These are phyloP conservation scores for Thinopyrum obtusiflorum DNA, from an alignment of 202 grass and related monocot species.

Conservation along the genomic window DNA sequence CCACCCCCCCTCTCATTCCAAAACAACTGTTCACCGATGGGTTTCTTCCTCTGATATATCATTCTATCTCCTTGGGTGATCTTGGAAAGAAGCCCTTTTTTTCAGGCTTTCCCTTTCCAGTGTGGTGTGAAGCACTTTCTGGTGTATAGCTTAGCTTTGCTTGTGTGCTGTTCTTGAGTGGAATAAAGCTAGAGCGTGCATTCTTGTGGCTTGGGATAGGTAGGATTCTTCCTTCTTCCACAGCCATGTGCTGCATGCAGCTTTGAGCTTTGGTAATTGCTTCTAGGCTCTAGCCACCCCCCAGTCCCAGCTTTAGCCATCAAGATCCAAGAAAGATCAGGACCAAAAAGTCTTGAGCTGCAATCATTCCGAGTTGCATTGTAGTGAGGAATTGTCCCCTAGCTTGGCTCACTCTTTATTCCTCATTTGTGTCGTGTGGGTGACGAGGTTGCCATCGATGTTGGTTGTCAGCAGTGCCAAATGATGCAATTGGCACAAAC, in stretches of 20 bases:
- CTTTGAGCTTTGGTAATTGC: conserved; percentile 35
- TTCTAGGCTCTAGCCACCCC: background rate
- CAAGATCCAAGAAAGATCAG: conserved; percentile 58
- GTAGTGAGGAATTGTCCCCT: conserved; percentile 14
- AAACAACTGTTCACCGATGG: background rate
- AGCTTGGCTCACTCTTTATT: background rate
- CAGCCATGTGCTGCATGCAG: conserved; percentile 22
- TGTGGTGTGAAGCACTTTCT: conserved; percentile 29
- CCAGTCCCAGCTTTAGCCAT: conserved; percentile 24
- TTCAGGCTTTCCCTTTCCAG: conserved; percentile 39
- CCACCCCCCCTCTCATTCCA: background rate
- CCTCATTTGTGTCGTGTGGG: too few relatives aligned
- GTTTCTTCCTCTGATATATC: background rate
- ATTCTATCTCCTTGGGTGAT: conserved; percentile 23
- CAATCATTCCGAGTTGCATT: conserved; percentile 47
- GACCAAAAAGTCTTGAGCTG: conserved; percentile 23
- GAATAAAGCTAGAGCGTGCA: conserved; percentile 22
- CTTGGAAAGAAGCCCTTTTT: conserved; percentile 35
- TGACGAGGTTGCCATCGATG: too few relatives aligned
- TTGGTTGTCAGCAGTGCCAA: too few relatives aligned
- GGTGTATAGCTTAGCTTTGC: conserved; percentile 26
- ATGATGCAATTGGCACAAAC: too few relatives aligned
- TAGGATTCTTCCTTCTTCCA: conserved; percentile 39
- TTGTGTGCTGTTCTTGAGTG: conserved; percentile 25
- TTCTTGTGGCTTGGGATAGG: conserved; percentile 9